These are phyloP conservation scores for Artemisia annua DNA, from an alignment of 129 eudicot species.

Conservation along the genomic window DNA sequence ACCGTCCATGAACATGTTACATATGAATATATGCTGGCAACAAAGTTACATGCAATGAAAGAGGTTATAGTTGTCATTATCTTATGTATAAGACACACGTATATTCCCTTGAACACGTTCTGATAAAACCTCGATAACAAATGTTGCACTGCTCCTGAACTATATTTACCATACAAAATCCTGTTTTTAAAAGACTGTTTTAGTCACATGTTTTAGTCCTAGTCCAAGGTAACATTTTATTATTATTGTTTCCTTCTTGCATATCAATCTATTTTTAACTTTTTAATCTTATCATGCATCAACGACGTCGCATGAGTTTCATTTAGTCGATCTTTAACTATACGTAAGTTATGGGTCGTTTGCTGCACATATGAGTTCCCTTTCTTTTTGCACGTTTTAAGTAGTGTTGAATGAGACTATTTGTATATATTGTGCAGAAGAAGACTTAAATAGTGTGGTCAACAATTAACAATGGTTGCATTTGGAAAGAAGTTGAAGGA, in stretches of 20 bases:
- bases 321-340: no score
- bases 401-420: background rate
- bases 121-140: background rate
- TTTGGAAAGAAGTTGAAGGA: constrained; percentile 71
- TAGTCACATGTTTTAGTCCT: background rate
- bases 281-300: no score
- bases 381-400: no score
- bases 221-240: constrained; percentile 5
- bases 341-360: no score
- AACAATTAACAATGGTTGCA: constrained; percentile 50
- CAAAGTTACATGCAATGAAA: background rate
- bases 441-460: constrained; percentile 20
- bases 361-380: no score
- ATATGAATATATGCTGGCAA: background rate
- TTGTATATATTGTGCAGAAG: background rate
- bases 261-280: background rate
- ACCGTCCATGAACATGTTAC: no score
- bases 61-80: background rate
- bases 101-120: constrained; percentile 12
- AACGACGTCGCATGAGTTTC: no score
- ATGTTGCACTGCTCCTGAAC: constrained; percentile 21
- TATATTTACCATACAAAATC: constrained; percentile 3
- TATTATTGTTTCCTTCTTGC: constrained; percentile 7
- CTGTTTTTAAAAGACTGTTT: background rate
- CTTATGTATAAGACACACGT: constrained; percentile 27